Evolutionary conservation across 345 rosid genomes (phyloP).

Genomic region (Euclidium syriacum): DNA sequence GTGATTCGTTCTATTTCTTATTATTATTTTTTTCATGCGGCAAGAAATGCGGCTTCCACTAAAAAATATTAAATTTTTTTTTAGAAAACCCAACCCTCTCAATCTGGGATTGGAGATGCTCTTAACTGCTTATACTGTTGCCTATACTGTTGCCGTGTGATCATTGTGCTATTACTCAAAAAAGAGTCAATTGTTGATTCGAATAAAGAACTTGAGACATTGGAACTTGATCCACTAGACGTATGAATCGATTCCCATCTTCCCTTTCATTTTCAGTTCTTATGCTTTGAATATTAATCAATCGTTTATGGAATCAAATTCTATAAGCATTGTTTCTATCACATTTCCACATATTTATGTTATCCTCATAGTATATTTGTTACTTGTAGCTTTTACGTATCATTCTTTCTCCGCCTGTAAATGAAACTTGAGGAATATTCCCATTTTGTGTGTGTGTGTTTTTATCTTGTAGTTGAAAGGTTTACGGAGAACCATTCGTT

Average conservation of each 20-base stretch:
- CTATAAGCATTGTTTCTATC: background rate
- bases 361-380: background rate
- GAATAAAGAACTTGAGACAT: conserved; percentile 43
- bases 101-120: no score
- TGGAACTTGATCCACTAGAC: conserved; percentile 76
- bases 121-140: no score
- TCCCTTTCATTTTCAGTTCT: background rate
- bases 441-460: background rate
- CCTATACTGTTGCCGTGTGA: conserved; percentile 55
- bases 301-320: background rate
- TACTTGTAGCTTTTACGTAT: background rate
- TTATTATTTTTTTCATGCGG: no score
- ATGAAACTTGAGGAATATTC: background rate
- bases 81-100: no score
- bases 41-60: no score
- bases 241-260: conserved; percentile 33
- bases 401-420: background rate
- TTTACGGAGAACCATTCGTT: conserved; percentile 84
- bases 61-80: no score
- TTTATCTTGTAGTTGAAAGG: conserved; percentile 64
- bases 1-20: no score
- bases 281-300: background rate
- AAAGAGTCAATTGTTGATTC: conserved; percentile 60
- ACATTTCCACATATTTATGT: background rate
- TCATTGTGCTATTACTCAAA: conserved; percentile 51